phyloP scores from a whole-genome alignment of 192 early-diverging fungal species.

The Globomyces pollinis-pini region DNA sequence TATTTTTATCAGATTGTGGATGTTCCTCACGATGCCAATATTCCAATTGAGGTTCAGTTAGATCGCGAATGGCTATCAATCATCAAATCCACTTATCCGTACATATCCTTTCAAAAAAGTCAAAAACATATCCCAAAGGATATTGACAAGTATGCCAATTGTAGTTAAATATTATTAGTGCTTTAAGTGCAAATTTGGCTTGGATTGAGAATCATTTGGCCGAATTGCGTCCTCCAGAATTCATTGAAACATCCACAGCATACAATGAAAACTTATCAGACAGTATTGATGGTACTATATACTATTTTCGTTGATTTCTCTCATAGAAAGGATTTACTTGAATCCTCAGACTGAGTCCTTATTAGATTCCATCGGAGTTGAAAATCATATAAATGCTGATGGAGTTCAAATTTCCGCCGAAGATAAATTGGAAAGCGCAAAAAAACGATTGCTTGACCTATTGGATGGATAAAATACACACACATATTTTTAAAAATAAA shows the following conservation, averaged over 20 bases:
- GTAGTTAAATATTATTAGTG: neutral
- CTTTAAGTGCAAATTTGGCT: neutral
- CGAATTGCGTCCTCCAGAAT: neutral
- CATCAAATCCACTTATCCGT: slow-evolving; percentile 34
- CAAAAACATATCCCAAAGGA: slow-evolving; percentile 47
- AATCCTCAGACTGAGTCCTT: slow-evolving; percentile 84
- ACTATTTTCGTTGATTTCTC: slow-evolving; percentile 5
- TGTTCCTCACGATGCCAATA: slow-evolving; percentile 18
- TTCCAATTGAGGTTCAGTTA: slow-evolving; percentile 59
- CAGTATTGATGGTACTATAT: neutral
- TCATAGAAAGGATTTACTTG: slow-evolving; percentile 33
- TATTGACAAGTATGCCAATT: neutral
- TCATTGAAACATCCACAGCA: neutral
- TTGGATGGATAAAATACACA: neutral
- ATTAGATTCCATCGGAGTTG: slow-evolving; percentile 60
- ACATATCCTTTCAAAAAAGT: slow-evolving; percentile 19
- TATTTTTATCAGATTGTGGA: slow-evolving; percentile 24
- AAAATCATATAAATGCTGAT: slow-evolving; percentile 59
- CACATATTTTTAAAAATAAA: no score
- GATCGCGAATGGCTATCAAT: slow-evolving; percentile 57
- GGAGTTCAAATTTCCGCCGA: neutral
- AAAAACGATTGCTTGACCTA: neutral
- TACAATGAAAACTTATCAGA: neutral
- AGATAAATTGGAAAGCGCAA: neutral
- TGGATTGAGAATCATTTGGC: neutral